Evolutionary conservation across 768 basidiomycete genomes (phyloP), one percentile per base, ranked within the genome.

Genomic region (Clavaria fumosa): DNA sequence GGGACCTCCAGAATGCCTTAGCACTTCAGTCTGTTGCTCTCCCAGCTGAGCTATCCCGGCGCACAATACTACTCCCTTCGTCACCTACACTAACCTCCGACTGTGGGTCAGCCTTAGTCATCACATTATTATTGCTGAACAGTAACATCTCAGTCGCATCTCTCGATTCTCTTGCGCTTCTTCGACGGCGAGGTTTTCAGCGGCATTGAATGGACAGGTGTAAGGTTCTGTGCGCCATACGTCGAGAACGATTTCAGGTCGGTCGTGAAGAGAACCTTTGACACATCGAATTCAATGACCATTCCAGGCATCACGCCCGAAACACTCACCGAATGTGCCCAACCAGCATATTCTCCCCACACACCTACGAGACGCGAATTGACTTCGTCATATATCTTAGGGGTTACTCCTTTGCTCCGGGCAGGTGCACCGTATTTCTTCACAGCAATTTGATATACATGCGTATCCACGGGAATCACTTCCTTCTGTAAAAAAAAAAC

Each of bases 381-480:
- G 18, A 93, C 66, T 40, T 76, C 71, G 6, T 78, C 72, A 49
- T 91, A 89, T 12, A 90, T 51, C 44, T 71, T 77, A 0, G 82
- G 75, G 0, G 75, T 78, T 76, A 91, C 81, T n/a, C n/a, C n/a
- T n/a, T n/a, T n/a, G n/a, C n/a, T n/a, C 23, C 56, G 60, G 2
- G 63, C 51, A 50, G 80, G 80, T 18, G 48, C 47, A 1, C 77
- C 78, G 47, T 88, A 85, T 48, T 83, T 63, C 50, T 81, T 86
- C 17, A 67, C 58, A 6, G 85, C 84, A 37, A 96, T 90, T 51
- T 93, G 88, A 45, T 81, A 65, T 20, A 99, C 83, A 52, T 99
- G 95, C 0, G 91, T 95, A 52, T 99, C 95, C 37, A 99, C 84
- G 3, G 95, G 95, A 6, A 97, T 71, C 11, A 90, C 77, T 45